phyloP scores from a whole-genome alignment of 2,329 filamentous ascomycete species.

The Paecilomyces variotii region DNA sequence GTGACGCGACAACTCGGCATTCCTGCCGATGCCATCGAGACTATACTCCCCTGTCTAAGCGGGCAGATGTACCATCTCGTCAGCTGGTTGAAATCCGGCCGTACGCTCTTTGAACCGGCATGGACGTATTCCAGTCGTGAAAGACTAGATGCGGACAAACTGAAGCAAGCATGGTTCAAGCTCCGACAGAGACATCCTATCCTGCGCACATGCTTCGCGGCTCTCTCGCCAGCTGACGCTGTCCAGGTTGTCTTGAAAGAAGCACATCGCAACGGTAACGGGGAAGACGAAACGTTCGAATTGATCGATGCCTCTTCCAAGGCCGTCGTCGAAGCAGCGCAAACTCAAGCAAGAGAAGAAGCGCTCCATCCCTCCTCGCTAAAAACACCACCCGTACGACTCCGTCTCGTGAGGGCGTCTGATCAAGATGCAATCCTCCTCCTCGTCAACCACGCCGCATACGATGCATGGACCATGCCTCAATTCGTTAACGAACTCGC shows the following conservation, averaged over 20 bases:
- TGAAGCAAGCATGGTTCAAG: slow-evolving; percentile 20
- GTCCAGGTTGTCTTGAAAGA: slow-evolving; percentile 24
- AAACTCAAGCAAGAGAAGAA: slow-evolving; percentile 14
- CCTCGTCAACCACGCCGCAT: slow-evolving; percentile 27
- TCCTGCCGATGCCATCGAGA: slow-evolving; percentile 14
- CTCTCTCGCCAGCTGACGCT: slow-evolving; percentile 14
- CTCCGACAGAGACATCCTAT: slow-evolving; percentile 24
- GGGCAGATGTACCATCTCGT: slow-evolving; percentile 26
- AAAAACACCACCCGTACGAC: slow-evolving; percentile 21
- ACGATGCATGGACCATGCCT: slow-evolving; percentile 30
- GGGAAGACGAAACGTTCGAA: slow-evolving; percentile 13
- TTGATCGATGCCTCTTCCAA: slow-evolving; percentile 8
- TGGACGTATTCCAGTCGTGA: slow-evolving; percentile 20
- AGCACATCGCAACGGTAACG: not conserved
- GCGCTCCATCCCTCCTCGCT: slow-evolving; percentile 20
- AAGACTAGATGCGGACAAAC: slow-evolving; percentile 15
- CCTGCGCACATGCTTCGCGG: slow-evolving; percentile 26
- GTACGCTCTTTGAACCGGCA: slow-evolving; percentile 22
- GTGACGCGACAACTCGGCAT: slow-evolving; percentile 11
- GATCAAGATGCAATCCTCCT: slow-evolving; percentile 22
- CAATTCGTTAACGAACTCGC: slow-evolving; percentile 23
- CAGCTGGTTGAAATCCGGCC: slow-evolving; percentile 24
- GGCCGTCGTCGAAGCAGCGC: slow-evolving; percentile 9
- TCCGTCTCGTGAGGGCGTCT: slow-evolving; percentile 19
- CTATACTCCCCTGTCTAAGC: slow-evolving; percentile 22